Conservation (phyloP, 208 protist genomes). For the Wallacemonas rigidus region DNA sequence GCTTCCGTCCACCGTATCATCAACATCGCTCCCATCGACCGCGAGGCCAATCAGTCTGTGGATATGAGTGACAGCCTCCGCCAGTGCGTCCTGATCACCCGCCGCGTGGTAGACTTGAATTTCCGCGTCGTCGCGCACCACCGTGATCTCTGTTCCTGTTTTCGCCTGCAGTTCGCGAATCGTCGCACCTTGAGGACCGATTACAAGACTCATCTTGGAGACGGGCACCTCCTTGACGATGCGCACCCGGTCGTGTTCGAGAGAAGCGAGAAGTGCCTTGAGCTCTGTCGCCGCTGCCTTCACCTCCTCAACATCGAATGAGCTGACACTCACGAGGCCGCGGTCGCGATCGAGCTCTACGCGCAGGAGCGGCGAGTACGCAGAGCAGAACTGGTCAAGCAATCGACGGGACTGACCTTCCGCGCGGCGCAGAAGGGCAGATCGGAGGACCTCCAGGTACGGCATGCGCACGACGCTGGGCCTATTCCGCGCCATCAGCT, state of each 20-base stretch:
- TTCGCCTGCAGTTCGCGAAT: constrained; percentile 39
- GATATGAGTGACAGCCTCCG: constrained; percentile 32
- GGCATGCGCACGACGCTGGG: constrained; percentile 25
- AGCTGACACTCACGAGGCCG: constrained; percentile 32
- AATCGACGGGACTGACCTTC: constrained; percentile 18
- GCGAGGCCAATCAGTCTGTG: constrained; percentile 7
- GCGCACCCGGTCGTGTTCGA: constrained; percentile 31
- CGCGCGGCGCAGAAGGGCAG: constrained; percentile 25
- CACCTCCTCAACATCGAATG: constrained; percentile 30
- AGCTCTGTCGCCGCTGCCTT: constrained; percentile 32
- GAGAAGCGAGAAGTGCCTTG: constrained; percentile 21
- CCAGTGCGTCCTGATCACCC: constrained; percentile 36
- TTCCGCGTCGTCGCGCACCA: constrained; percentile 31
- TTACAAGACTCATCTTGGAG: constrained; percentile 26
- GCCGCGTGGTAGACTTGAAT: constrained; percentile 42
- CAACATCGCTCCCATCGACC: constrained; percentile 20
- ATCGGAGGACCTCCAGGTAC: constrained; percentile 36
- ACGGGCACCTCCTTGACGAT: constrained; percentile 32
- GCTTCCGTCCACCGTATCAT: background rate
- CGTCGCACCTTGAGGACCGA: constrained; percentile 32
- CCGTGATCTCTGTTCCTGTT: constrained; percentile 42
- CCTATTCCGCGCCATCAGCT: constrained; percentile 41
- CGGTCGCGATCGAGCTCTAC: constrained; percentile 46
- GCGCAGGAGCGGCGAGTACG: constrained; percentile 34
- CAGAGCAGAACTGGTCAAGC: constrained; percentile 29